Evolutionary conservation across 257 asterid genomes (phyloP), one percentile per base, ranked within the genome.

Genomic region (Penstemon eatonii): DNA sequence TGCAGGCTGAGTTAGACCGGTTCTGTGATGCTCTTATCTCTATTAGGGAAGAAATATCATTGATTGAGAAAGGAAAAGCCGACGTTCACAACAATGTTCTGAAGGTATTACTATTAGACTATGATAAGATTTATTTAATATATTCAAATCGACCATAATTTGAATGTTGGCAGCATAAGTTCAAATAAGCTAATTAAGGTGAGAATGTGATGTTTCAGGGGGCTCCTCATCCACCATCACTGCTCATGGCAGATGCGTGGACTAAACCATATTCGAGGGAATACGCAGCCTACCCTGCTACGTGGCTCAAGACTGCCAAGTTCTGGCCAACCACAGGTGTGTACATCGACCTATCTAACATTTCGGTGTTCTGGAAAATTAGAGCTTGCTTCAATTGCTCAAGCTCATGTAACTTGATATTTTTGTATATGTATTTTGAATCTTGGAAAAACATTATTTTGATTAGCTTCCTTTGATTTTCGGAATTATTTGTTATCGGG

Each of bases 141-240:
- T 25, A 25, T 25, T 25, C 33, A 25, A 25, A 25, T 25, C 33
- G 33, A 25, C 33, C 2, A 0, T 25, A 25, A 25, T 25, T 25
- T 25, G 33, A 25, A 2, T 25, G 33, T 25, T 25, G 33, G 33
- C 33, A 2, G 33, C 33, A 25, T 8, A 18, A 46, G 43, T 63
- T 63, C 7, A 19, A 41, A 41, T 25, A 12, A 49, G 18, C n/a
- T 49, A 49, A 49, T 54, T 6, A 66, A 4, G 42, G 33, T 63
- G 33, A 25, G 33, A 7, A n/a, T 63, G 37, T 42, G 36, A 18
- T 69, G 2, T 69, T 78, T 50, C 89, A 93, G 99, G 81, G 94
- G 43, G 99, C 99, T 73, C 97, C 99, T 75, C 99, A 93, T 85
- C 99, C 99, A 38, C 99, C 97, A 15, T 89, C 96, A 40, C 71